Base-by-base conservation (phyloP, 1,139 yeast genomes). In the Hansenula lynferdii region DNA sequence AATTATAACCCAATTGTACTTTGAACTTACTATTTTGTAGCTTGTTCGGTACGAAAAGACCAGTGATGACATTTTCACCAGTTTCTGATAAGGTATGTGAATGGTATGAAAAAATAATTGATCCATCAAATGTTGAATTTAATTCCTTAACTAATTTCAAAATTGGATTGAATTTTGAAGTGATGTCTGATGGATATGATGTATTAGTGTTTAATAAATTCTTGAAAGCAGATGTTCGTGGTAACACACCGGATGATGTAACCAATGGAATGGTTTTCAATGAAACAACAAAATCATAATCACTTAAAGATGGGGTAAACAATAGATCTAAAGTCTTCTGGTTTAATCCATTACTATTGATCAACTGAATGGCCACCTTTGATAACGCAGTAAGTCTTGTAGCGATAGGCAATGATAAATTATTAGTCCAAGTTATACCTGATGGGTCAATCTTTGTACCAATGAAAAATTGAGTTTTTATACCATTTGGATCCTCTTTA, bases 331-430 rank as follows among this genome's bases (percentile, higher is more conserved):
- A 58, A 5, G 72, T 69, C 23, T 69, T 63, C 25, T 68, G 66
- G 41, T 63, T 64, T 17, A 77, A 48, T 2, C 78, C 81, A 16
- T 63, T 62, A 1, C 54, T 54, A 28, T 69, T 71, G 16, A 83
- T 57, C 42, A 83, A 57, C 26, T 71, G 71, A 33, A 75, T 64
- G 0, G 94, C 92, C 24, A 84, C 89, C 49, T 89, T 77, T 2
- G 97, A 77, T 45, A 92, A 71, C 0, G 95, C 92, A 0, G 97
- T 90, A 47, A 90, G 65, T 64, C 98, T 77, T 18, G 90, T 75
- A 2, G 96, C 90, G 41, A 89, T 80, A 9, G 95, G 90, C 39
- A 87, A 68, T 14, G 83, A 78, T 31, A 81, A 64, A 38, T 74
- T 74, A 46, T 77, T 75, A 3, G 96, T 77, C 92, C 96, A 92